These are phyloP conservation scores for Pseudozyma thailandica DNA, from an alignment of 1,284 basidiomycete species.

Conservation along the genomic window DNA sequence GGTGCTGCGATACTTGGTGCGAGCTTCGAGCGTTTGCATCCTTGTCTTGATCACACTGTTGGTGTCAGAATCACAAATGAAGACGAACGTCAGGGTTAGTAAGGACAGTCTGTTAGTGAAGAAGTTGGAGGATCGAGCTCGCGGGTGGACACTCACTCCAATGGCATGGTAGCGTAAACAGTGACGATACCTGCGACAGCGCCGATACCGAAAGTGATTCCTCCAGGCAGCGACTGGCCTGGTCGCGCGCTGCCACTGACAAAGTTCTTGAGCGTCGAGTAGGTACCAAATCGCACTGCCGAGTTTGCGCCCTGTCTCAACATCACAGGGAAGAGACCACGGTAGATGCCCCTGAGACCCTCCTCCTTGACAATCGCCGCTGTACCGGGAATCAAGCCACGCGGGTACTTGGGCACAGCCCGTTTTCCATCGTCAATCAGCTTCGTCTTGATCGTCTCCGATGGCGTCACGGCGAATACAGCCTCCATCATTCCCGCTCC, in stretches of 20 bases:
- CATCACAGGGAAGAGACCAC: constrained; percentile 94
- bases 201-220: constrained; percentile 93
- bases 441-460: constrained; percentile 99
- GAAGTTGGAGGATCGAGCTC: no score
- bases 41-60: constrained; percentile 92
- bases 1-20: constrained; percentile 85
- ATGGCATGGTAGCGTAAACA: constrained; percentile 73
- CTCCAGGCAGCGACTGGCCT: constrained; percentile 84
- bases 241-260: constrained; percentile 85
- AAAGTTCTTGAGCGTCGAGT: constrained; percentile 84
- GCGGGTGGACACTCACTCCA: constrained; percentile 47
- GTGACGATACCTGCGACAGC: constrained; percentile 93
- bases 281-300: constrained; percentile 94
- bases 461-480: constrained; percentile 92
- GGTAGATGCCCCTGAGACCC: constrained; percentile 81
- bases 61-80: background rate
- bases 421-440: constrained; percentile 93
- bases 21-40: constrained; percentile 91
- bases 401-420: constrained; percentile 80
- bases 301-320: constrained; percentile 98
- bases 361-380: constrained; percentile 83
- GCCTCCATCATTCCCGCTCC: constrained; percentile 96
- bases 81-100: background rate
- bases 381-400: constrained; percentile 88
- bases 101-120: background rate